These are phyloP conservation scores for Staphylotrichum tortipilum DNA, from an alignment of 495 filamentous ascomycete genomes.

Conservation along the genomic window DNA sequence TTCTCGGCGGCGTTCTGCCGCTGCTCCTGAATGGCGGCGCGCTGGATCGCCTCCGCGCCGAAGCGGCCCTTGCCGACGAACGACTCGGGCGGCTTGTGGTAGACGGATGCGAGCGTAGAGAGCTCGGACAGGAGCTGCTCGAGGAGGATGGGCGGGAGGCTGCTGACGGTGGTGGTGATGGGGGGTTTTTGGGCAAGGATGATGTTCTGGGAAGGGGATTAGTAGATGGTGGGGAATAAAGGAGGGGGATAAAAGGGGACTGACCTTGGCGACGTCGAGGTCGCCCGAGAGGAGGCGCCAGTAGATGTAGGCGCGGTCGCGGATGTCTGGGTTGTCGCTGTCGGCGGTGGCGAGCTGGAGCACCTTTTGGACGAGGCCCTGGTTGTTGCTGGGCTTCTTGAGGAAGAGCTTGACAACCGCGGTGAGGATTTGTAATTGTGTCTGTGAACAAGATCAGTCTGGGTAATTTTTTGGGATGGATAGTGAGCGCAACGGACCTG, in stretches of 20 bases:
- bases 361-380: conserved; percentile 86
- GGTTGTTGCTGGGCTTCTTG: conserved; percentile 82
- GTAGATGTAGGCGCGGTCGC: conserved; percentile 95
- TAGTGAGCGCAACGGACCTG: conserved; percentile 37
- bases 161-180: conserved; percentile 87
- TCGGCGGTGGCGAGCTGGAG: conserved; percentile 86
- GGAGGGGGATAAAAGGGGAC: not conserved
- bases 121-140: conserved; percentile 82
- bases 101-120: conserved; percentile 96
- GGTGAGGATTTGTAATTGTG: conserved; percentile 90
- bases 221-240: not conserved
- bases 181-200: conserved; percentile 90
- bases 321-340: conserved; percentile 94
- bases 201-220: conserved; percentile 52
- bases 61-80: conserved; percentile 93
- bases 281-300: conserved; percentile 96
- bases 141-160: conserved; percentile 71
- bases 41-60: conserved; percentile 89
- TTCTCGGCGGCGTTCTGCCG: conserved; percentile 86
- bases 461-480: not conserved
- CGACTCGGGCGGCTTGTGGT: conserved; percentile 94
- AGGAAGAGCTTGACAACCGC: conserved; percentile 96
- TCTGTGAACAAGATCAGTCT: conserved; percentile 38
- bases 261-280: conserved; percentile 72
- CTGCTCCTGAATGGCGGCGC: conserved; percentile 93